Conservation (phyloP, 164 flowering plant species). For the Kalanchoe fedtschenkoi region DNA sequence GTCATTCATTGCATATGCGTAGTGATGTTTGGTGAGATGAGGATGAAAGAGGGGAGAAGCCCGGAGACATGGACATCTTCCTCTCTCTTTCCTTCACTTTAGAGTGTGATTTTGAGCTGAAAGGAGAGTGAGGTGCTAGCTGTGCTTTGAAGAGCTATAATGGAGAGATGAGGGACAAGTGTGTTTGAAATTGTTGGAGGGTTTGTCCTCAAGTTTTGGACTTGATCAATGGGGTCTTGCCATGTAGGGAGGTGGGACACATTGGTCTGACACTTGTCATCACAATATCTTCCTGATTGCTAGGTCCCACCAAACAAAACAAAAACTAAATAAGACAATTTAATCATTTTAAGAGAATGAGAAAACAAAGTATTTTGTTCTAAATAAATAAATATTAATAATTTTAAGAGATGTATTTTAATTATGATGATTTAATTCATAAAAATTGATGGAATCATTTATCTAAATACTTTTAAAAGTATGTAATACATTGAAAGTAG, state of each 20-base stretch:
- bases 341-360: too few relatives aligned
- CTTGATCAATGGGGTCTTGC: constrained; percentile 1
- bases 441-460: too few relatives aligned
- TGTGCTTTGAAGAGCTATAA: neutral
- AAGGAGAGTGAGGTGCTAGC: constrained; percentile 1
- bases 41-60: neutral
- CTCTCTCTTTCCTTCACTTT: neutral
- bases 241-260: neutral
- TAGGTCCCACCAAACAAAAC: neutral
- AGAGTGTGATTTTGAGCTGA: neutral
- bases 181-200: neutral
- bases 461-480: too few relatives aligned
- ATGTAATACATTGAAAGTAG: too few relatives aligned
- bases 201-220: constrained; percentile 1
- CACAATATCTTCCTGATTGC: constrained; percentile 1
- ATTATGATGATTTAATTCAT: too few relatives aligned
- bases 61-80: neutral
- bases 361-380: too few relatives aligned
- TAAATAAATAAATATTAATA: too few relatives aligned
- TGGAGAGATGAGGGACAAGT: neutral
- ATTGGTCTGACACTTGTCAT: constrained; percentile 1
- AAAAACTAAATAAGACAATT: too few relatives aligned
- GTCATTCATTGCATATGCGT: neutral
- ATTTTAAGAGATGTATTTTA: too few relatives aligned
- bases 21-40: neutral